Evolutionary conservation across 805 yeast genomes (phyloP).

Genomic region (Tetrapisispora taiwanensis): DNA sequence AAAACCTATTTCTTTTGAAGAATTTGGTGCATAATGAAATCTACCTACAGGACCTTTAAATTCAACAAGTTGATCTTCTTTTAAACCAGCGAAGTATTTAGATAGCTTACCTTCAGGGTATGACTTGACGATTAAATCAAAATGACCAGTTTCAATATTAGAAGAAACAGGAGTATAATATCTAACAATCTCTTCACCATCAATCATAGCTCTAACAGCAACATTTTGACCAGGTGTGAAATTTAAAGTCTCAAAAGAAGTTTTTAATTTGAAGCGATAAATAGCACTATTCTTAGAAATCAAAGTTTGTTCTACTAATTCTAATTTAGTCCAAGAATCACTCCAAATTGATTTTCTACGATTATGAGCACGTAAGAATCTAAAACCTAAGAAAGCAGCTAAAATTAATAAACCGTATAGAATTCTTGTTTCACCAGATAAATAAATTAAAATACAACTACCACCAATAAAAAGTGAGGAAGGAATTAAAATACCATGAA

Average conservation of each 20-base stretch:
- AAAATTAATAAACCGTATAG: constrained; percentile 30
- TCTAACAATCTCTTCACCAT: constrained; percentile 35
- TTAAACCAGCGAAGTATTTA: constrained; percentile 51
- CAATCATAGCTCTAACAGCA: constrained; percentile 41
- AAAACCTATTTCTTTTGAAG: constrained; percentile 54
- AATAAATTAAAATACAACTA: constrained; percentile 41
- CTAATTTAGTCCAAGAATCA: constrained; percentile 53
- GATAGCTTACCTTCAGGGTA: constrained; percentile 65
- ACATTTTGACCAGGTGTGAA: constrained; percentile 71
- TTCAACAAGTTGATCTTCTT: constrained; percentile 54
- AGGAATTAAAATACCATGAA: constrained; percentile 72
- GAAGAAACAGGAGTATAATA: constrained; percentile 73
- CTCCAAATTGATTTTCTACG: constrained; percentile 38
- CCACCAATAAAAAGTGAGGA: constrained; percentile 51
- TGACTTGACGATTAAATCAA: constrained; percentile 68
- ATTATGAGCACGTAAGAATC: constrained; percentile 30
- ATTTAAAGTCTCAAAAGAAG: constrained; percentile 50
- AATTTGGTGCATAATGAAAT: constrained; percentile 48
- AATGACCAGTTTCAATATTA: constrained; percentile 58
- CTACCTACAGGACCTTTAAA: constrained; percentile 77
- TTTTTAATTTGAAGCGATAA: constrained; percentile 57
- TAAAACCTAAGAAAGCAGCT: constrained; percentile 31
- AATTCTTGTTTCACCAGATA: constrained; percentile 24
- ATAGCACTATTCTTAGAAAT: constrained; percentile 61
- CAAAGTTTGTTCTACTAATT: constrained; percentile 63